Evolutionary conservation across 2,329 filamentous ascomycete genomes (phyloP), one percentile per base, ranked within the genome.

Genomic region (Cyclaneusma minus): DNA sequence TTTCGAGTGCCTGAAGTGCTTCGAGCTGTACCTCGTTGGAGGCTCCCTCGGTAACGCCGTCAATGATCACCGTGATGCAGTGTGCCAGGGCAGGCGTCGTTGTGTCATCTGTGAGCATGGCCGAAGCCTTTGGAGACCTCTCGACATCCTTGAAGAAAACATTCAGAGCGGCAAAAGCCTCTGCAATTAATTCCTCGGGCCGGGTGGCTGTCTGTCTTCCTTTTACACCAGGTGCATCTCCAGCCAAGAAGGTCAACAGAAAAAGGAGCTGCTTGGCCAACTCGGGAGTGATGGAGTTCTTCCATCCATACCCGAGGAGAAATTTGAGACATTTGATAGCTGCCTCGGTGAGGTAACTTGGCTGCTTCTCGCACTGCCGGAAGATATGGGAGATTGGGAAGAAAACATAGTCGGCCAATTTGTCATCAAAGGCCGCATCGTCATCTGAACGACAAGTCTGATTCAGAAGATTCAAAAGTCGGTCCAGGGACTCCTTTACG

Each of bases 361-460:
- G 73, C 28, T 85, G 69, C 24, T 65, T 61, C 35, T 78, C 68
- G 38, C 81, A 76, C 35, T 73, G 66, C 31, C 82, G 75, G 41
- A 98, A 75, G 20, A 95, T 70, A 39, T 89, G 78, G 1, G 82
- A 84, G 0, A 98, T 58, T 0, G 89, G 89, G 35, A 94, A 93
- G 58, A 95, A 95, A 43, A 80, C 67, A 58, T 95, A 98, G 55
- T 94, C 85, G 9, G 85, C 83, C 11, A 95, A 57, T 47, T 84
- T 87, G 27, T 74, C 64, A 47, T 94, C 82, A 11, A 95, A 49
- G 1, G 57, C 54, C 2, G 55, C 46, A 3, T 56, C 48, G 35
- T 68, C 58, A 55, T 39, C 39, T 62, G 62, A 16, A 46, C 44
- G 22, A 28, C 42, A 49, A 13, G 41, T 41, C 24, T 31, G 19